Conservation (phyloP, 129 eudicot species). For the Apium graveolens region DNA sequence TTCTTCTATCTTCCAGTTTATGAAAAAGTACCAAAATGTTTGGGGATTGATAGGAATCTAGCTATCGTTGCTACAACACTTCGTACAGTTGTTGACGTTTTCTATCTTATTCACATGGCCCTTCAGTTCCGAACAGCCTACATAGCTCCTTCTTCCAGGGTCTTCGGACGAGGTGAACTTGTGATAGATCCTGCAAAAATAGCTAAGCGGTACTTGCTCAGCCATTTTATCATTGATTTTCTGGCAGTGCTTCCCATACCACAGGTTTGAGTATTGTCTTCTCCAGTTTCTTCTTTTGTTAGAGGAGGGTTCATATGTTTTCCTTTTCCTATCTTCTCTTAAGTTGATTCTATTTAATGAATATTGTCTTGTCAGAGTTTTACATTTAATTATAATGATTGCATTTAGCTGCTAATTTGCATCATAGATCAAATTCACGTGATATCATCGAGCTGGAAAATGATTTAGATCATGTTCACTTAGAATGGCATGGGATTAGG, state of each 20-base stretch:
- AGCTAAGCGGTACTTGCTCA: slow-evolving; percentile 65
- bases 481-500: neutral
- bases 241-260: slow-evolving; percentile 79
- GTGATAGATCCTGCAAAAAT: slow-evolving; percentile 79
- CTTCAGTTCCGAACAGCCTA: slow-evolving; percentile 87
- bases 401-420: neutral
- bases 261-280: slow-evolving; percentile 43
- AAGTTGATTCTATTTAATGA: neutral
- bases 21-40: slow-evolving; percentile 32
- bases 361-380: neutral
- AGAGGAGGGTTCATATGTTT: neutral
- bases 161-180: slow-evolving; percentile 93
- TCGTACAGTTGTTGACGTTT: slow-evolving; percentile 63
- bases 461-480: neutral
- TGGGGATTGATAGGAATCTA: slow-evolving; percentile 55
- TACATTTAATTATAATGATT: neutral
- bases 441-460: neutral
- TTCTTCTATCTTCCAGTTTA: slow-evolving; percentile 81
- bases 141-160: slow-evolving; percentile 88
- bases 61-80: slow-evolving; percentile 62
- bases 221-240: slow-evolving; percentile 74
- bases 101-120: slow-evolving; percentile 79
- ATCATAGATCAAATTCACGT: neutral
- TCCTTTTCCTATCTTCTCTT: neutral
- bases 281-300: neutral